These are phyloP conservation scores for Penicillium cinerascens DNA, from an alignment of 495 filamentous ascomycete species.

Conservation along the genomic window DNA sequence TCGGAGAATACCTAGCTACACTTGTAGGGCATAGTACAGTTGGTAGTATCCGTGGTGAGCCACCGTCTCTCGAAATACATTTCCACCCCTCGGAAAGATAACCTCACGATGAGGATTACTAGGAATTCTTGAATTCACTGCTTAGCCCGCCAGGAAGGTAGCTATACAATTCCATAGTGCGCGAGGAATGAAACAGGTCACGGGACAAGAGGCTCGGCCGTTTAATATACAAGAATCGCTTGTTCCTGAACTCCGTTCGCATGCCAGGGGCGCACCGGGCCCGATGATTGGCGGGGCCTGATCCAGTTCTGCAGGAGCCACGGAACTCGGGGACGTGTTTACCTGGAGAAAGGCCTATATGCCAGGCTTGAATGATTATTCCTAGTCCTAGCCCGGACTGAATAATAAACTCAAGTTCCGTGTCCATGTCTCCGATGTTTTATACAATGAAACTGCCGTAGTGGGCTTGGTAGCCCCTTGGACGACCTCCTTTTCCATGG, in stretches of 20 bases:
- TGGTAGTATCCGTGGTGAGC: not conserved
- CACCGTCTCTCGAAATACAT: not conserved
- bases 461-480: not conserved
- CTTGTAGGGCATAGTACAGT: not conserved
- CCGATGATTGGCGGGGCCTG: slow-evolving; percentile 15
- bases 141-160: too few species aligned
- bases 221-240: not conserved
- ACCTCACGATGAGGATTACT: too few species aligned
- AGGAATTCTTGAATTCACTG: too few species aligned
- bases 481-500: not conserved
- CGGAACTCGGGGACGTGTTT: slow-evolving; percentile 7
- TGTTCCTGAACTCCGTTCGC: not conserved
- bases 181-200: not conserved
- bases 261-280: slow-evolving; percentile 14
- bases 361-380: not conserved
- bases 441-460: not conserved
- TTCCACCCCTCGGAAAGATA: not conserved
- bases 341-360: slow-evolving; percentile 1
- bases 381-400: too few species aligned
- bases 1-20: too few species aligned
- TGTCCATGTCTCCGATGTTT: not conserved
- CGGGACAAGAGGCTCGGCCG: not conserved
- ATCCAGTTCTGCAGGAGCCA: slow-evolving; percentile 27
- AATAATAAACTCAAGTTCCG: not conserved
- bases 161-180: too few species aligned